Evolutionary conservation across 495 filamentous ascomycete genomes (phyloP).

Genomic region (Xylaria cubensis): DNA sequence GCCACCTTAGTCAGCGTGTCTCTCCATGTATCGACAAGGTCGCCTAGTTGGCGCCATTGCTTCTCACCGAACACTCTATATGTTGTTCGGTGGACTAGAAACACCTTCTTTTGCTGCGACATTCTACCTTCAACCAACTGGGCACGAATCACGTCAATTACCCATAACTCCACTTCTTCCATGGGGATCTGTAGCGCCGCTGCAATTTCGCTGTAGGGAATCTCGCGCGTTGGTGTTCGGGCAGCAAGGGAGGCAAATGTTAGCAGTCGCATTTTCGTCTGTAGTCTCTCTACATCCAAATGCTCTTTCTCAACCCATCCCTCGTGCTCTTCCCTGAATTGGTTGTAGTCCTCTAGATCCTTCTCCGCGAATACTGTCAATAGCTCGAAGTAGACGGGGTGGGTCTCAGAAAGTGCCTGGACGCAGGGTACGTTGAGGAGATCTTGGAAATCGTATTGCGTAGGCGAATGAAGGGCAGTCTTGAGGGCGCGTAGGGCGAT

Average conservation of each 20-base stretch:
- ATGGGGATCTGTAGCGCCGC: slow-evolving; percentile 78
- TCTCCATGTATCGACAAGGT: slow-evolving; percentile 88
- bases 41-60: slow-evolving; percentile 95
- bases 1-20: slow-evolving; percentile 76
- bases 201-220: slow-evolving; percentile 84
- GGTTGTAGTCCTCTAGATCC: slow-evolving; percentile 90
- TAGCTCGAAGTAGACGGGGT: slow-evolving; percentile 84
- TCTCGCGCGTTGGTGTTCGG: slow-evolving; percentile 76
- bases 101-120: slow-evolving; percentile 86
- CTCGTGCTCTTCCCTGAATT: slow-evolving; percentile 84
- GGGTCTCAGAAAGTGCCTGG: slow-evolving; percentile 81
- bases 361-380: slow-evolving; percentile 95
- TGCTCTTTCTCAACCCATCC: slow-evolving; percentile 77
- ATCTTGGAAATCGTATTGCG: slow-evolving; percentile 93
- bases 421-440: slow-evolving; percentile 85
- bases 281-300: slow-evolving; percentile 66
- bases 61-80: slow-evolving; percentile 97
- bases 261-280: slow-evolving; percentile 91
- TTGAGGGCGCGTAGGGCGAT: slow-evolving; percentile 85
- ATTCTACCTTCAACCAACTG: slow-evolving; percentile 94
- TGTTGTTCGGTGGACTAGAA: slow-evolving; percentile 91
- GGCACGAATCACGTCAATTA: slow-evolving; percentile 95
- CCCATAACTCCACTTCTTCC: slow-evolving; percentile 94
- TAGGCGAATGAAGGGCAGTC: slow-evolving; percentile 74
- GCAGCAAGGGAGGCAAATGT: slow-evolving; percentile 91